Conservation (phyloP, 306 rosid species). For the Pueraria montana region DNA sequence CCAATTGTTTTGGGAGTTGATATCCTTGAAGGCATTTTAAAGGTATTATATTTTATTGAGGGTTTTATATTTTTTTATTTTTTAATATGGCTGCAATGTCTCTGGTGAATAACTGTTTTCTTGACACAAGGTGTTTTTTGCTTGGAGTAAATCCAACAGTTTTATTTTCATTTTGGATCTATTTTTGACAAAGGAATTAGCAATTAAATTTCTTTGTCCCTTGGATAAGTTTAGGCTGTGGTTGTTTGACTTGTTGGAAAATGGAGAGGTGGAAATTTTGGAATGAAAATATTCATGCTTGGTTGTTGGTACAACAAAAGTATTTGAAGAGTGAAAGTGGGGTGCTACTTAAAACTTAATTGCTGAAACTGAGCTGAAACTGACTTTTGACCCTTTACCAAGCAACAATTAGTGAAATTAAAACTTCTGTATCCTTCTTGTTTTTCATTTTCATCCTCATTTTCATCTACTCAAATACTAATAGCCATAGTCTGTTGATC, state of each 20-base stretch:
- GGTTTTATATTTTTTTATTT: neutral
- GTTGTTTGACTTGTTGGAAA: neutral
- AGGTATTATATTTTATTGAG: constrained; percentile 61
- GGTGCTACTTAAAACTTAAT: too few species aligned
- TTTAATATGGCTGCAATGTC: constrained; percentile 3
- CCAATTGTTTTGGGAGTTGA: constrained; percentile 98
- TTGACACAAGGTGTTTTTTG: constrained; percentile 20
- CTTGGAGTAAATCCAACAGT: neutral
- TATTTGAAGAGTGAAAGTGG: neutral
- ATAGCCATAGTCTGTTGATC: neutral
- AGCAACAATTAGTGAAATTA: neutral
- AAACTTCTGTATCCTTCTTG: neutral
- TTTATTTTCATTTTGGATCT: neutral
- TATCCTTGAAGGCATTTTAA: constrained; percentile 85
- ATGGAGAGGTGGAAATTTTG: constrained; percentile 12
- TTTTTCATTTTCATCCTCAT: neutral
- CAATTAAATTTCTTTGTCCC: neutral
- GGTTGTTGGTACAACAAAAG: neutral
- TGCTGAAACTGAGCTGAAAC: too few species aligned
- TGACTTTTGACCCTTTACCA: neutral
- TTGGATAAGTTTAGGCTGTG: constrained; percentile 19
- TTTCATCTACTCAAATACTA: neutral
- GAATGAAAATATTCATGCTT: neutral
- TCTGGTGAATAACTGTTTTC: constrained; percentile 23
- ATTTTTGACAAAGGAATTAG: constrained; percentile 7